Percentiles rank a stretch among this genome's conserved stretches.
phyloP scores from a whole-genome alignment of 305 asterid species.

The Solanum hybrid region DNA sequence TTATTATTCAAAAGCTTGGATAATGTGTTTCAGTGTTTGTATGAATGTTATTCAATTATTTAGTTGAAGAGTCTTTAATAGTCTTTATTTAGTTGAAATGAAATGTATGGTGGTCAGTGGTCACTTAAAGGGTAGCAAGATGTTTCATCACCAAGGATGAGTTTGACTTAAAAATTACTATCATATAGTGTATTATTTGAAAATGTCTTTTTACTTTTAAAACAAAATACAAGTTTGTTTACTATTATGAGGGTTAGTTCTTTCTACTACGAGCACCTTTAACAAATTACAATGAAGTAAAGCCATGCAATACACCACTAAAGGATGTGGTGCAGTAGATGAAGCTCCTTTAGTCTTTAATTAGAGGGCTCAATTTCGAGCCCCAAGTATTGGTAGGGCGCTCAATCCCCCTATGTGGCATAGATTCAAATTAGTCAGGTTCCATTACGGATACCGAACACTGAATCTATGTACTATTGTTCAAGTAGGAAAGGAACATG shows the following conservation, averaged over 20 bases:
- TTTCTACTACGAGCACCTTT: background rate
- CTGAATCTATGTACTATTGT: background rate
- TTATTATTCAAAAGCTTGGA: background rate
- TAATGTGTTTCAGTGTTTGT: background rate
- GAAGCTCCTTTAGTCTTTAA: background rate
- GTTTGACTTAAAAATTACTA: background rate
- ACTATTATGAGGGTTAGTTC: background rate
- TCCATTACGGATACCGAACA: too few relatives aligned
- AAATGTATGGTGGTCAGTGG: background rate
- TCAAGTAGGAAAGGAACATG: background rate
- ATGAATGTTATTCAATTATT: background rate
- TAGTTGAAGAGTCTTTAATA: background rate
- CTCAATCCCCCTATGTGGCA: background rate
- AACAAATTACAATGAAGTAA: background rate
- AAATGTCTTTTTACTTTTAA: background rate
- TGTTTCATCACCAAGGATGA: background rate
- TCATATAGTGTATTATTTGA: background rate
- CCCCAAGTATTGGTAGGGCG: background rate
- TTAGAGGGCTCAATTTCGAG: background rate
- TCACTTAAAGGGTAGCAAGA: background rate
- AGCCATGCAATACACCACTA: background rate
- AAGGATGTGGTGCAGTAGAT: background rate
- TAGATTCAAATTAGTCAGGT: background rate
- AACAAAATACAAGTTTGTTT: background rate
- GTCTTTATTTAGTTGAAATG: background rate